Evolutionary conservation across 768 basidiomycete species (phyloP).

Genomic region (Lenzites betulinus): DNA sequence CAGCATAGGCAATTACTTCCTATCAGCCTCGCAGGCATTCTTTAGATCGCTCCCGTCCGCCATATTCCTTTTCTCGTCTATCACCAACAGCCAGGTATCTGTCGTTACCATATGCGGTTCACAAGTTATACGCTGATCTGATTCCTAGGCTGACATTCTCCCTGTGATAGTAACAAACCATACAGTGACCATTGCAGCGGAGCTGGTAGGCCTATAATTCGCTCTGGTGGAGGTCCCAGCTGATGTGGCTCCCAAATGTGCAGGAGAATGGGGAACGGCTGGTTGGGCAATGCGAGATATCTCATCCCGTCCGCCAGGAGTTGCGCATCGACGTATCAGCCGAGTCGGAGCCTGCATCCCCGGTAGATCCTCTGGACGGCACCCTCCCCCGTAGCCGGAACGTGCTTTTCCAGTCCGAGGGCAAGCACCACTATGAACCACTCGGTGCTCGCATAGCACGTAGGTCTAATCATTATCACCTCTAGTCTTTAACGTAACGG

Average conservation of each 20-base stretch:
- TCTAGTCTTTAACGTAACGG: neutral
- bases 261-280: conserved; percentile 77
- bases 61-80: conserved; percentile 30
- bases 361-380: conserved; percentile 57
- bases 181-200: conserved; percentile 92
- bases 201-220: conserved; percentile 53
- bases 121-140: conserved; percentile 7
- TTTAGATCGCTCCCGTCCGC: conserved; percentile 80
- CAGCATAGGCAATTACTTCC: conserved; percentile 89
- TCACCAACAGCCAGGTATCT: conserved; percentile 60
- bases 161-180: conserved; percentile 94
- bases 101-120: conserved; percentile 4
- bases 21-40: conserved; percentile 87
- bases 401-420: conserved; percentile 60
- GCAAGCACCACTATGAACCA: conserved; percentile 56
- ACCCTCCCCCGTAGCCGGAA: conserved; percentile 53
- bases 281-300: conserved; percentile 18
- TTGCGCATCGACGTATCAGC: conserved; percentile 31
- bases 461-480: conserved; percentile 38
- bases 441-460: conserved; percentile 64
- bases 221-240: neutral
- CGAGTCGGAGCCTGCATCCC: conserved; percentile 44
- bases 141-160: conserved; percentile 68
- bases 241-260: neutral
- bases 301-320: conserved; percentile 15